Base-by-base conservation (phyloP, 441 rosid genomes). In the Populus tomentosa region DNA sequence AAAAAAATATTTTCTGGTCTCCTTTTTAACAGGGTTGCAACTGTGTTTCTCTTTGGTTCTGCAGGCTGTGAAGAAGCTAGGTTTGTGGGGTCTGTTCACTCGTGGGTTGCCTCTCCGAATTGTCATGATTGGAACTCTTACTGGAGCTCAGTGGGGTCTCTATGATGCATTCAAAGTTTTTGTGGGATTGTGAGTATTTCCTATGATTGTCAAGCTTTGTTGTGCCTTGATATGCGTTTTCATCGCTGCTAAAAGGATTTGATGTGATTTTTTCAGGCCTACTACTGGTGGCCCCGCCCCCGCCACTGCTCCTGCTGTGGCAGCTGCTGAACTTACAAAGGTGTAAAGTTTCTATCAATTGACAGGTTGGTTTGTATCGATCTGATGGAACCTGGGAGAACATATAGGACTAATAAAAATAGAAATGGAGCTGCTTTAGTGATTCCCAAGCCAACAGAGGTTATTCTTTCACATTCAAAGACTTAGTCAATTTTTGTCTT, bases 31-130 rank as follows among this genome's bases (percentile, higher is more conserved):
- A 11, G 33, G 33, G 33, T 32, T 32, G 33, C 33, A 32, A 32
- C 33, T 32, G 33, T 32, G 33, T 30, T 7, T 28, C 14, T 5
- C 6, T 32, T 42, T 67, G 33, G 62, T 24, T 75, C 18, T 81
- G 79, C 90, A 96, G 99, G 99, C 98, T 73, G 98, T 97, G 88
- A 92, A 94, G 87, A 94, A 94, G 95, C 77, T 97, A 14, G 98
- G 99, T 32, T 10, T 90, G 85, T 73, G 80, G 94, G 99, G 99
- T 71, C 89, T 96, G 35, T 94, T 92, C 78, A 96, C 99, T 59
- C 96, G 99, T 66, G 99, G 99, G 10, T 98, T 96, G 85, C 99
- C 99, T 73, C 97, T 96, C 11, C 94, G 99, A 77, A 96, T 96
- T 81, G 97, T 96, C 86, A 96, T 96, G 99, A 96, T 96, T 9